These are phyloP conservation scores for Pestalotiopsis sp. DNA, from an alignment of 2,329 filamentous ascomycete species.

Conservation along the genomic window DNA sequence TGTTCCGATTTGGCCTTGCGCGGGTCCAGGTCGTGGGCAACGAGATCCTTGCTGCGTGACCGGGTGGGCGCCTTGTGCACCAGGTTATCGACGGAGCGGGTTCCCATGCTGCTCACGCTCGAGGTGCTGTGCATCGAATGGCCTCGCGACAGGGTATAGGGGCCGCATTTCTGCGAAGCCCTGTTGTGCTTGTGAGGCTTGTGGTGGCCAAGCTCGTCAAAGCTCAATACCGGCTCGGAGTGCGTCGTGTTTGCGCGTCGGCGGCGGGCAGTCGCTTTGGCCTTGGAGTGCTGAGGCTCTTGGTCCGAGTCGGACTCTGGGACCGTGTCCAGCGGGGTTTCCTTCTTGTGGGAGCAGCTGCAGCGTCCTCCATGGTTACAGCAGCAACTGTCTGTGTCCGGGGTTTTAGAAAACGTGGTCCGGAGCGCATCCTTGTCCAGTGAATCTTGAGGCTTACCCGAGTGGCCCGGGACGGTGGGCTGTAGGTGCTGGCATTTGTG, in stretches of 20 bases:
- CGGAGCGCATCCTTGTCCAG: neutral
- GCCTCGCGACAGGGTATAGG: constrained; percentile 62
- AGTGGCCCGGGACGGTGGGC: constrained; percentile 59
- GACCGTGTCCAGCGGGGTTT: constrained; percentile 62
- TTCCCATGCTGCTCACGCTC: constrained; percentile 43
- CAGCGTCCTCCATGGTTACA: constrained; percentile 71
- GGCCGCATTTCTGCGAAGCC: constrained; percentile 62
- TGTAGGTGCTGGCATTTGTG: constrained; percentile 68
- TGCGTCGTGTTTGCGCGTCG: constrained; percentile 65
- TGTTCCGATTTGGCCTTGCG: constrained; percentile 64
- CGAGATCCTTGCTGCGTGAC: constrained; percentile 36
- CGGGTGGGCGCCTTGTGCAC: constrained; percentile 40
- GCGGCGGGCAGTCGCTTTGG: constrained; percentile 49
- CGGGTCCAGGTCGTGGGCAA: constrained; percentile 40
- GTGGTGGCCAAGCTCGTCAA: constrained; percentile 67
- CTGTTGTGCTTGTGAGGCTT: constrained; percentile 65
- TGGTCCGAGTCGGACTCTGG: constrained; percentile 65
- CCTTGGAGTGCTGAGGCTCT: constrained; percentile 39
- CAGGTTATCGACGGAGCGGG: constrained; percentile 47
- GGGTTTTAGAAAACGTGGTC: constrained; percentile 14
- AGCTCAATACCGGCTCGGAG: constrained; percentile 60
- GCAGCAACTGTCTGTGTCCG: constrained; percentile 62
- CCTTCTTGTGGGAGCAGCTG: constrained; percentile 67
- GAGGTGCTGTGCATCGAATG: constrained; percentile 59
- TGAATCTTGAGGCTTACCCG: constrained; percentile 48